A percentile compares a stretch with the other conserved stretches of the same genome.
Evolutionary conservation across 768 basidiomycete species (phyloP).

Genomic region (Lentinula raphanica): DNA sequence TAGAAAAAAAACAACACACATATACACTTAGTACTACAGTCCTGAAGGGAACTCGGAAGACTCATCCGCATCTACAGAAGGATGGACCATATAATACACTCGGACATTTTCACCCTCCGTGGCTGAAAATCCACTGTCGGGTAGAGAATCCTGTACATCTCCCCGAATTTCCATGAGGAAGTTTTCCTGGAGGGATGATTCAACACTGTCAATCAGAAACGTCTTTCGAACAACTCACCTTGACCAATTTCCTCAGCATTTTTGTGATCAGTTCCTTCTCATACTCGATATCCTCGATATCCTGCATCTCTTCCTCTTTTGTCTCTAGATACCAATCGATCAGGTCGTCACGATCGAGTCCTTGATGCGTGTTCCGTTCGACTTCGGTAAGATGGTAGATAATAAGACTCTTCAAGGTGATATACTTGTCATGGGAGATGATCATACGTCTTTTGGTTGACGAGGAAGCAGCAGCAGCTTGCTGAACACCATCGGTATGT

Average conservation of each 20-base stretch:
- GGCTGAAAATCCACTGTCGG: conserved; percentile 49
- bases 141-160: conserved; percentile 76
- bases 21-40: conserved; percentile 10
- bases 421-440: conserved; percentile 95
- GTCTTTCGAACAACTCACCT: conserved; percentile 48
- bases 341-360: conserved; percentile 85
- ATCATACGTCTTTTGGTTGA: conserved; percentile 70
- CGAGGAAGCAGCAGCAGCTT: conserved; percentile 32
- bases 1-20: not conserved
- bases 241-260: conserved; percentile 83
- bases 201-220: not conserved
- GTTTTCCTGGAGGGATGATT: conserved; percentile 52
- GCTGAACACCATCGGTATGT: conserved; percentile 31
- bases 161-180: conserved; percentile 81
- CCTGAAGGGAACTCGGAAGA: conserved; percentile 36
- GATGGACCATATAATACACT: conserved; percentile 88
- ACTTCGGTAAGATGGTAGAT: conserved; percentile 74
- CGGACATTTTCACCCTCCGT: conserved; percentile 55
- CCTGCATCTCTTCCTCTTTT: conserved; percentile 77
- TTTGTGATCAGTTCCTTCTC: conserved; percentile 89
- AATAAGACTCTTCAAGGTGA: conserved; percentile 83
- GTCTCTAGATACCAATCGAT: conserved; percentile 96
- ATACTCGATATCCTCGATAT: conserved; percentile 83
- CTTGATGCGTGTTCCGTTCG: conserved; percentile 70
- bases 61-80: conserved; percentile 71